Percentiles rank a stretch among this genome's conserved stretches.
These are phyloP conservation scores for Xylaria telfairii DNA, from an alignment of 495 filamentous ascomycete genomes.

Conservation along the genomic window DNA sequence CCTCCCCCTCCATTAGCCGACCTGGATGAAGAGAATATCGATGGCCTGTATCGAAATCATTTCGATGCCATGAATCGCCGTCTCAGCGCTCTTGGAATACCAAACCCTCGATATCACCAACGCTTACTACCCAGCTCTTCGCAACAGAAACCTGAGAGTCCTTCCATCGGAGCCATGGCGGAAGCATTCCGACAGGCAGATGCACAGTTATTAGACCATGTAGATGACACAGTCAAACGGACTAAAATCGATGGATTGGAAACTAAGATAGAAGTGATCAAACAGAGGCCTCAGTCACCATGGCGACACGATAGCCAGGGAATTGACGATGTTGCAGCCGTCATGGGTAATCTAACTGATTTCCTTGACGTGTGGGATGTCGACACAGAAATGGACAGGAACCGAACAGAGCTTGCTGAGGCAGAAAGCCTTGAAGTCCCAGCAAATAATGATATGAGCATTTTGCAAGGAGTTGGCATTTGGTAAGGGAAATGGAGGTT, in stretches of 20 bases:
- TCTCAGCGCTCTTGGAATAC: slow-evolving; percentile 24
- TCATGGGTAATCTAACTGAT: slow-evolving; percentile 50
- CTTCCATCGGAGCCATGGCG: slow-evolving; percentile 49
- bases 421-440: background rate
- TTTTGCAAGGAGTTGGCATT: slow-evolving; percentile 14
- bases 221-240: background rate
- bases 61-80: slow-evolving; percentile 44
- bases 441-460: slow-evolving; percentile 11
- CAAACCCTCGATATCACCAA: slow-evolving; percentile 16
- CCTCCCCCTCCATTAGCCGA: slow-evolving; percentile 31
- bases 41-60: slow-evolving; percentile 38
- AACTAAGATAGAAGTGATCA: background rate
- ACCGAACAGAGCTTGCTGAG: slow-evolving; percentile 15
- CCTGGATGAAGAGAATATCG: slow-evolving; percentile 29
- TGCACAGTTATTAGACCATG: slow-evolving; percentile 3
- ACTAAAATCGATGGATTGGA: background rate
- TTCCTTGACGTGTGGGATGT: slow-evolving; percentile 51
- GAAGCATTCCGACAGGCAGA: slow-evolving; percentile 45
- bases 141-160: slow-evolving; percentile 46
- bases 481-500: slow-evolving; percentile 11
- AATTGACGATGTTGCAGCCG: slow-evolving; percentile 49
- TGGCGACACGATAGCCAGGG: slow-evolving; percentile 34
- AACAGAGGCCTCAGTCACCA: slow-evolving; percentile 26
- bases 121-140: slow-evolving; percentile 49
- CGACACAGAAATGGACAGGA: slow-evolving; percentile 43